Evolutionary conservation across 805 yeast genomes (phyloP), one percentile per base, ranked within the genome.

Genomic region (Yarrowia keelungensis): DNA sequence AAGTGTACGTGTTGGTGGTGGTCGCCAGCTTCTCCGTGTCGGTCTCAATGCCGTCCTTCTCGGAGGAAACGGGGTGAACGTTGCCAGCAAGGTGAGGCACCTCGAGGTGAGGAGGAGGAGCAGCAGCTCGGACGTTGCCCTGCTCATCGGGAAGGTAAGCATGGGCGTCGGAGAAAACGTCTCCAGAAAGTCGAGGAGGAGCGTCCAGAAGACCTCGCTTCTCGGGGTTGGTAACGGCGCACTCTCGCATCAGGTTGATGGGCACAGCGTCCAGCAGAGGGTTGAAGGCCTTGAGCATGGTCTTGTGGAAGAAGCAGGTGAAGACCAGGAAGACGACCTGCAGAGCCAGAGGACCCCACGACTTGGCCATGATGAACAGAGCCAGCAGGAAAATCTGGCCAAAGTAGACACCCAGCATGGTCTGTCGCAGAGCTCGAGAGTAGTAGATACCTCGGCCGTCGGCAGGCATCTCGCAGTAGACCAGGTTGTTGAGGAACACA

Each of bases 271-370:
- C 72, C 70, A 89, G 75, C 75, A 92, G 81, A 12, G 84, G 82
- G 69, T 84, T 88, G 75, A 92, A 91, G 0, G 97, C 91, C 9
- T 75, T 71, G 71, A 83, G 85, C 75, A 94, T 77, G 71, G 86
- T 84, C 39, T 86, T 16, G 74, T 94, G 97, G 69, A 85, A 82
- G 75, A 91, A 88, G 4, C 84, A 84, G 0, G 98, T 91, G 72
- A 83, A 78, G 9, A 83, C 85, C 14, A 91, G 74, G 50, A 89
- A 81, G 65, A 93, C 82, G 1, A 86, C 87, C 77, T 90, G 91
- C 67, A 94, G 79, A 3, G 88, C 90, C 71, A 92, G 83, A 45
- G 97, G 97, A 54, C 97, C 98, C 97, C 97, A 94, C 50, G 96
- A 89, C 82, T 91, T 91, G 71, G 96, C 92, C 69, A 94, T 96